Evolutionary conservation across 139 green algal genomes (phyloP).

Genomic region (Coelastrella sp.): DNA sequence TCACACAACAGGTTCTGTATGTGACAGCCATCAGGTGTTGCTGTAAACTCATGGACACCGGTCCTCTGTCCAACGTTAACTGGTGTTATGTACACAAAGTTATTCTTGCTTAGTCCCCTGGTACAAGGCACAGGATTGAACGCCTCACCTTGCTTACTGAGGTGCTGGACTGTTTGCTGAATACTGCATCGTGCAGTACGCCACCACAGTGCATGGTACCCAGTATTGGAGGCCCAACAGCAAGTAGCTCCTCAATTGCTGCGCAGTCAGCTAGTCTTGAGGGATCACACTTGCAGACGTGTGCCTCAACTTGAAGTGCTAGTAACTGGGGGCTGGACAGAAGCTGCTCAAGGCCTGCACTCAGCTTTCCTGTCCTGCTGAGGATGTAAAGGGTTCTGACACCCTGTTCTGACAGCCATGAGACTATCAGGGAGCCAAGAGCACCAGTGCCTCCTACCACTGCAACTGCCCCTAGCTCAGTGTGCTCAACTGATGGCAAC

Average conservation of each 20-base stretch:
- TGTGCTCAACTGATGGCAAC: background rate
- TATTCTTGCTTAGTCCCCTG: too few relatives aligned
- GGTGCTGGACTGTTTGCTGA: conserved; percentile 58
- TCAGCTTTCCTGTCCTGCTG: conserved; percentile 62
- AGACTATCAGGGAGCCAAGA: conserved; percentile 70
- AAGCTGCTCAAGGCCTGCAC: conserved; percentile 3
- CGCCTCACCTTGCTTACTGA: conserved; percentile 55
- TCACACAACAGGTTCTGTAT: too few relatives aligned
- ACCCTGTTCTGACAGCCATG: conserved; percentile 68
- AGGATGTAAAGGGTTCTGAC: conserved; percentile 56
- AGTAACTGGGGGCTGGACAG: background rate
- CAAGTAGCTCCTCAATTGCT: conserved; percentile 16
- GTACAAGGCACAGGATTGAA: too few relatives aligned
- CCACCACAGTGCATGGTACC: conserved; percentile 75
- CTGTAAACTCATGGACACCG: too few relatives aligned
- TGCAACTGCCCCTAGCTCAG: conserved; percentile 43
- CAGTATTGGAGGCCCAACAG: conserved; percentile 10
- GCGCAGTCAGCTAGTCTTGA: conserved; percentile 35
- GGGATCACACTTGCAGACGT: conserved; percentile 54
- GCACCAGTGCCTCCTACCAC: conserved; percentile 83
- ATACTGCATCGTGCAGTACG: conserved; percentile 69
- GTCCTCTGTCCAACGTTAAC: too few relatives aligned
- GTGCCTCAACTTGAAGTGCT: conserved; percentile 35
- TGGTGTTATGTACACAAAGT: too few relatives aligned
- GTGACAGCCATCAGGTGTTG: too few relatives aligned